Evolutionary conservation across 2,329 filamentous ascomycete genomes (phyloP), one percentile per base, ranked within the genome.

Genomic region (Fusarium zealandicum): DNA sequence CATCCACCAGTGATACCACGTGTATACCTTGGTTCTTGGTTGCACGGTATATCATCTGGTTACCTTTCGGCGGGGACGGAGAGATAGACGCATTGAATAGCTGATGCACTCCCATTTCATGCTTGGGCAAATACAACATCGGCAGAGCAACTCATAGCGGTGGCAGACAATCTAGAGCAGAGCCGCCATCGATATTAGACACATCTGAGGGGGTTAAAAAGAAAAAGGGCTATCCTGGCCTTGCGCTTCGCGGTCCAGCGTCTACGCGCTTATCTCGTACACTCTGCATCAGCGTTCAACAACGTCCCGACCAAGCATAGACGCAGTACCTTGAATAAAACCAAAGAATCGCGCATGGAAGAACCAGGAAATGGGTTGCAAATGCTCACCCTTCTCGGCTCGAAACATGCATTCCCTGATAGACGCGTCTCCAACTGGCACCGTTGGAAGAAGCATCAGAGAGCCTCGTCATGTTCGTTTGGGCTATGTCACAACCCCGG

Each of bases 1-100:
- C 41, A 37, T 46, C 48, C 48, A 51, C 28, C 41, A 20, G 49
- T n/a, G 31, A 51, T 41, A 62, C 58, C 58, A 62, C 54, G 59
- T 61, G 58, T 56, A n/a, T n/a, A n/a, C n/a, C n/a, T n/a, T n/a
- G n/a, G n/a, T n/a, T n/a, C n/a, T n/a, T n/a, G n/a, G n/a, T n/a
- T n/a, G n/a, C n/a, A n/a, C n/a, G n/a, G n/a, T n/a, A n/a, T n/a
- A n/a, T n/a, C n/a, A n/a, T n/a, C n/a, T n/a, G n/a, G n/a, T n/a
- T n/a, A n/a, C n/a, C n/a, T n/a, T n/a, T n/a, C n/a, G n/a, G 52
- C 17, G 20, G 40, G 35, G n/a, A 17, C 27, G 27, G 20, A 20
- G n/a, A 44, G 17, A 36, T 28, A 5, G 22, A 25, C 9, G 22
- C 22, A 25, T 25, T 7, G 9, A 9, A 25, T 8, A 25, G 9